Evolutionary conservation across 805 yeast species (phyloP), one percentile per base, ranked within the genome.

Genomic region (Scheffersomyces lignosus): DNA sequence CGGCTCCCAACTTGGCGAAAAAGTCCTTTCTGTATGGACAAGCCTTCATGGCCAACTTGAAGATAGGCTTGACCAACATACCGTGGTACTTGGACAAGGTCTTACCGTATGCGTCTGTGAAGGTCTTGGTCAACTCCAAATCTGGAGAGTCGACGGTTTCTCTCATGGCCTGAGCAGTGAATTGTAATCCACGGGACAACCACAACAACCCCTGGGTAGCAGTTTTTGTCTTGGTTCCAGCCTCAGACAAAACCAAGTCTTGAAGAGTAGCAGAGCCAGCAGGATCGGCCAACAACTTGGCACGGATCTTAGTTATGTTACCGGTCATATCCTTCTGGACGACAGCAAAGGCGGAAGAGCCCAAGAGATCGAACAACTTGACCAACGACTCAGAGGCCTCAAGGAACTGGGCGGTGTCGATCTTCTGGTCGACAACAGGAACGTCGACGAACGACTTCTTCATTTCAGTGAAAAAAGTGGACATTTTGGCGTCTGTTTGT

Each of bases 1-100:
- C 88, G 15, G 73, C 73, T 39, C 96, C 96, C 51, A 88, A 75
- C 69, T 87, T 88, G 41, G 62, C 81, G 54, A 87, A 88, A 58
- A 88, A 86, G 56, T 81, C 95, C 59, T 78, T 80, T 70, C 96
- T 79, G 66, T 87, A 89, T 9, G 96, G 96, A 63, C 95, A 87
- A 2, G 96, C 95, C 63, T 85, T 86, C 96, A 88, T 89, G 33
- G 96, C 96, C 59, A 89, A 73, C 66, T 87, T 87, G 77, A 88
- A 88, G 36, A 89, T 80, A 18, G 96, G 96, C 56, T 83, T 84
- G 44, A 88, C 73, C 53, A 88, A 70, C 75, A 88, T 78, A 36
- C 83, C 81, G 67, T 88, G 96, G 66, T 80, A 82, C 62, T 88
- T 80, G 41, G 83, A 75, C 58, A 88, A 75, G 4, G 96, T 88